Base-by-base conservation (phyloP, 305 asterid species). In the Lippia alba region DNA sequence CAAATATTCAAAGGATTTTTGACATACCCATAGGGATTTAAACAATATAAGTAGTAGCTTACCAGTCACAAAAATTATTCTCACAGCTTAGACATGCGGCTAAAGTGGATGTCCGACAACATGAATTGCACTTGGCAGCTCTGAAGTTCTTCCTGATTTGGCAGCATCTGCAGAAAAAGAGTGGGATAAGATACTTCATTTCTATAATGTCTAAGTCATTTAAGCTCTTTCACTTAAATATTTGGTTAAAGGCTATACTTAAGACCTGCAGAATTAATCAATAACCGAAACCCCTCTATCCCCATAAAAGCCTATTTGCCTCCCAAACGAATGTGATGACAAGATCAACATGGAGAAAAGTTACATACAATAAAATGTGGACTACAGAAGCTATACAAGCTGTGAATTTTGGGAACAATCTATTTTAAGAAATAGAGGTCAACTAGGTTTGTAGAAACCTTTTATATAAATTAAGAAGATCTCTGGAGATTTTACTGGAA, bases 61-160 rank as follows among this genome's bases (percentile, higher is more conserved):
- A 90, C 98, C 96, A 76, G 79, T 92, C 98, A 77, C 98, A 90
- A 71, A 81, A 85, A 61, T 79, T 77, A 76, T 88, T 86, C 66
- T 82, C 81, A 74, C 97, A 91, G 73, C 74, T 74, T 32, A 91
- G 77, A 69, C 97, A 91, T 57, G 86, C 72, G 71, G 96, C 93
- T 74, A 91, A 76, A 51, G 85, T 76, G 72, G 85, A 83, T 45
- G 86, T 78, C 64, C 80, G 76, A 41, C 85, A 83, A 65, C 97
- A 91, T n/a, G 86, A 77, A 73, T 81, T 83, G 83, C 97, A 91
- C 72, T 84, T 87, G 50, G 95, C 85, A 67, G 71, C 61, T 78
- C 79, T 79, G 68, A 71, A 64, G 32, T 73, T 85, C 72, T 83
- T 86, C 12, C 88, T 90, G 76, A 89, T 78, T 70, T 67, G 82